These are phyloP conservation scores for Tetracladium maxilliforme DNA, from an alignment of 2,329 filamentous ascomycete species.

Conservation along the genomic window DNA sequence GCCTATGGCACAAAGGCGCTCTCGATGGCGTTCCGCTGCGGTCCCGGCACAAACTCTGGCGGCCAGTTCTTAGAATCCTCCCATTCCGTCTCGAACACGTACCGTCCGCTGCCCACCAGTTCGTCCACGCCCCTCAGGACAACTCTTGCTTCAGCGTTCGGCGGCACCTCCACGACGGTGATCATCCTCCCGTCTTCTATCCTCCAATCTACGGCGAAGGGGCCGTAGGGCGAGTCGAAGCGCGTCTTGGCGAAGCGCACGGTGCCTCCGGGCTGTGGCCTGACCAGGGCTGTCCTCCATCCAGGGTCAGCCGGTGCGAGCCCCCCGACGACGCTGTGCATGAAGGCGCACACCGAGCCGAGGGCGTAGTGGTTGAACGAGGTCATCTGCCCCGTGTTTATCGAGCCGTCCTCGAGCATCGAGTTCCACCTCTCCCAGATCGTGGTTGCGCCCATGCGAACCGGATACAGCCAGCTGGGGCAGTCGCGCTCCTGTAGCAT, in stretches of 20 bases:
- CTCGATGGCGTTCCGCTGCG: no score
- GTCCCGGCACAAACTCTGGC: no score
- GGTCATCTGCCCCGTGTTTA: slow-evolving; percentile 19
- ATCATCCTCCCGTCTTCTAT: slow-evolving; percentile 4
- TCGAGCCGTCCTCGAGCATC: slow-evolving; percentile 14
- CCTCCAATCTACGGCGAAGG: slow-evolving; percentile 9
- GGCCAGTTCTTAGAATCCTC: slow-evolving; percentile 3
- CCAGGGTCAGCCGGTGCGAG: slow-evolving; percentile 12
- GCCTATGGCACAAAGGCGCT: no score
- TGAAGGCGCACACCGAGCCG: slow-evolving; percentile 17
- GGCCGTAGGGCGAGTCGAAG: slow-evolving; percentile 14
- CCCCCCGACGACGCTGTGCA: slow-evolving; percentile 17
- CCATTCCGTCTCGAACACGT: slow-evolving; percentile 4
- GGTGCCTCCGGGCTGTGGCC: slow-evolving; percentile 14
- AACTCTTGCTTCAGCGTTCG: slow-evolving; percentile 7
- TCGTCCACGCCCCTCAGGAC: slow-evolving; percentile 6
- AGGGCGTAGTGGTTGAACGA: slow-evolving; percentile 20
- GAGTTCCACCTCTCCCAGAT: slow-evolving; percentile 23
- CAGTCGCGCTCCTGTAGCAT: slow-evolving; percentile 18
- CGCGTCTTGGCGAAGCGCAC: slow-evolving; percentile 12
- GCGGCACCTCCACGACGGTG: slow-evolving; percentile 7
- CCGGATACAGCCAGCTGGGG: slow-evolving; percentile 20
- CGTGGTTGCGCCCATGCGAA: slow-evolving; percentile 20
- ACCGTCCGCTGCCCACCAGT: slow-evolving; percentile 8
- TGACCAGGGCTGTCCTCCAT: slow-evolving; percentile 14